Percentiles rank a stretch among this genome's conserved stretches.
These are phyloP conservation scores for Malassezia brasiliensis DNA, from an alignment of 1,284 basidiomycete species.

Conservation along the genomic window DNA sequence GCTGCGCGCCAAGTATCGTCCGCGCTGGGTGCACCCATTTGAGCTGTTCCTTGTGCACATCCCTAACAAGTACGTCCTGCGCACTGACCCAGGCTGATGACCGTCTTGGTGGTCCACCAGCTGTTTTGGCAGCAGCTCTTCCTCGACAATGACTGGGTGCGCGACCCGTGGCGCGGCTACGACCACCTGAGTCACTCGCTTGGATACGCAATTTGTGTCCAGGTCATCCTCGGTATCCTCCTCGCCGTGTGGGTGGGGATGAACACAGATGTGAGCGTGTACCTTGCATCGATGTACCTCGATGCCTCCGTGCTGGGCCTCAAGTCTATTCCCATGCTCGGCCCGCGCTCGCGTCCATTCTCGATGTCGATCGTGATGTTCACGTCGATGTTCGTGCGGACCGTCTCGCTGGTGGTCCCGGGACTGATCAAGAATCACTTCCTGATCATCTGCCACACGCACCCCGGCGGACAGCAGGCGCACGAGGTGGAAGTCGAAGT, in stretches of 20 bases:
- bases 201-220: neutral
- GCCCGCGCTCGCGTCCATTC: slow-evolving; percentile 15
- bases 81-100: slow-evolving; percentile 41
- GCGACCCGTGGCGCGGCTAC: neutral
- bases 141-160: slow-evolving; percentile 51
- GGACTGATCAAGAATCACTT: slow-evolving; percentile 3
- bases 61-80: slow-evolving; percentile 44
- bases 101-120: slow-evolving; percentile 51
- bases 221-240: slow-evolving; percentile 1
- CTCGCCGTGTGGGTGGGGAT: slow-evolving; percentile 12
- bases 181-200: neutral
- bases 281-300: slow-evolving; percentile 13
- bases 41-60: slow-evolving; percentile 53
- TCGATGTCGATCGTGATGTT: slow-evolving; percentile 3
- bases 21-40: slow-evolving; percentile 49
- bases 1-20: slow-evolving; percentile 35
- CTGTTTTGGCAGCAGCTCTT: slow-evolving; percentile 52
- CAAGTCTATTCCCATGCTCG: slow-evolving; percentile 12
- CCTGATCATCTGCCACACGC: slow-evolving; percentile 13
- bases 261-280: slow-evolving; percentile 9
- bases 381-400: slow-evolving; percentile 16
- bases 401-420: slow-evolving; percentile 10
- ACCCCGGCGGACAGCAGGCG: neutral
- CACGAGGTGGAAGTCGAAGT: neutral
- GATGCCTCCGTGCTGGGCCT: slow-evolving; percentile 12